Evolutionary conservation across 805 yeast genomes (phyloP), one percentile per base, ranked within the genome.

Genomic region (Candida xiaguanensis): DNA sequence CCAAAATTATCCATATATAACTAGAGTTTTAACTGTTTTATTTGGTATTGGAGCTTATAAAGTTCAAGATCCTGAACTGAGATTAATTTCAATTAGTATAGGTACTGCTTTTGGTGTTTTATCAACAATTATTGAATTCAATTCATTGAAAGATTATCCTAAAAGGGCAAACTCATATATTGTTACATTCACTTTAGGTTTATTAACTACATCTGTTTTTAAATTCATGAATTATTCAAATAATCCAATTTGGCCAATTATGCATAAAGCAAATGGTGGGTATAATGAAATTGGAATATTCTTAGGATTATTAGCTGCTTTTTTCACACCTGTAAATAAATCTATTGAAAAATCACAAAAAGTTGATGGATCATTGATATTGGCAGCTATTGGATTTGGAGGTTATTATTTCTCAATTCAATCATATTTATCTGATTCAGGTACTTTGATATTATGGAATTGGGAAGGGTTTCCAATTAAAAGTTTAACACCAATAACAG

Each of bases 191-290:
- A 57, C 79, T 1, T 44, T 85, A 19, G 99, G 99, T 13, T 70
- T 93, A 43, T 67, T 85, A 31, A 58, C 79, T 4, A 79, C 96
- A 1, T 77, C 89, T 1, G 75, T 86, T 22, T 69, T 86, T 14
- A 93, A 93, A 55, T 84, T 75, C 63, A 77, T 82, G 8, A 77
- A 73, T 51, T 84, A 77, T 63, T 79, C 98, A 2, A 90, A 90
- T 56, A 93, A 93, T 57, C 99, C 99, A 27, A 69, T 89, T 34
- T 93, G 99, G 99, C 95, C 98, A 20, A 84, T 90, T 36, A 82
- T 93, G 90, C 82, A 89, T 57, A 72, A 71, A 13, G 75, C 69
- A 9, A 89, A 86, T 50, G 96, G 97, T 14, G 99, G 99, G 11
- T 78, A 78, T 71, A 91, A 91, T 60, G 70, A 69, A 38, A 62